Base-by-base conservation (phyloP, 176 grass and related monocot genomes). In the Rhynchospora breviuscula region DNA sequence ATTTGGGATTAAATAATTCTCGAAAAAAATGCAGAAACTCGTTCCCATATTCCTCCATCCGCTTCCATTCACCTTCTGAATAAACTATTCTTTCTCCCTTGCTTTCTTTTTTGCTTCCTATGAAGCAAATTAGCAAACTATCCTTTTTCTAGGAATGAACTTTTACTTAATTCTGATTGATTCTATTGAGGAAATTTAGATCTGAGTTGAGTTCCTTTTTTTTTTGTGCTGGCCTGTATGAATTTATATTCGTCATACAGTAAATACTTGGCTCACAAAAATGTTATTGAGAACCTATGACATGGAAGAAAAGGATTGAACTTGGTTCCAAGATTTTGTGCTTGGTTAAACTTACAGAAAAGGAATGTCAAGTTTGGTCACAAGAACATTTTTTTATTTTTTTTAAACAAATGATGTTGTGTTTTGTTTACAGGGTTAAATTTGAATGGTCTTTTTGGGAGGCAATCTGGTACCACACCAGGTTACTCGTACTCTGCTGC, bases 401-500 rank as follows among this genome's bases (percentile, higher is more conserved):
- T 29, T 29, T 29, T 29, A 29, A 29, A 29, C 26, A 29, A 70
- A 45, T 77, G 29, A 17, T 77, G 73, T 10, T 77, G 47, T 77
- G 13, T 77, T 49, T 75, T 75, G 19, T 75, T 8, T 51, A 54
- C 85, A 93, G 94, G 94, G 75, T 91, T 91, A 49, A 97, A 93
- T 85, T 85, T 97, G 85, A 89, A 97, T 87, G 91, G 94, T 59
- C 91, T 97, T 10, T 93, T 97, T 59, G 94, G 94, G 46, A 97
- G 94, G 91, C 91, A 97, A 88, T 97, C 94, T 2, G 94, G 91
- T 88, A 93, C 94, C 10, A 93, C 94, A 3, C 7, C 85, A 6
- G 91, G 94, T 40, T 97, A 97, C 83, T 97, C 91, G 5, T 97
- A 97, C 87, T 97, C 89, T 15, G 33, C 91, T 0, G 94, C 89